Percentiles rank a stretch among this genome's conserved stretches.
Conservation (phyloP, 2,329 filamentous ascomycete genomes). For the Metarhizium brunneum region DNA sequence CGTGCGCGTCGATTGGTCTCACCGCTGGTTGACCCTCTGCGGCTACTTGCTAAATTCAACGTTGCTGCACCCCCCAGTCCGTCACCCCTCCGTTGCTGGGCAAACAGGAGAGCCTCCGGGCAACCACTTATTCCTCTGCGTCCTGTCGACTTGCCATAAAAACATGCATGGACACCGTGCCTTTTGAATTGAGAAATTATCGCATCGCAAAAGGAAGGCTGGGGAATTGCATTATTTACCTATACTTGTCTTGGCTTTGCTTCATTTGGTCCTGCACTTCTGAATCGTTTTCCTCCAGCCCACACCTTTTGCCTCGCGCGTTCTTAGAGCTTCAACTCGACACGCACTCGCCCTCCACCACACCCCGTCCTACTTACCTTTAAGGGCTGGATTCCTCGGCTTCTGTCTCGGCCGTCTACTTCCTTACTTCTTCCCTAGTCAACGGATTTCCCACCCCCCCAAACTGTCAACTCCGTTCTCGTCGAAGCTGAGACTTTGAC, state of each 20-base stretch:
- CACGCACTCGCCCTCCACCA: neutral
- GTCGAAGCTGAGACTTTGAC: neutral
- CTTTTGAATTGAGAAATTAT: neutral
- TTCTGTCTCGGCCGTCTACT: neutral
- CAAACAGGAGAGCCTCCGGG: slow-evolving; percentile 8
- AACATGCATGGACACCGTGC: neutral
- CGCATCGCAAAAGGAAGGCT: neutral
- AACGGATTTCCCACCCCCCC: neutral
- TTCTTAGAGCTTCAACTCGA: neutral
- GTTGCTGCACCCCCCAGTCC: too few relatives aligned
- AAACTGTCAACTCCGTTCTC: neutral
- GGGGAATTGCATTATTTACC: neutral
- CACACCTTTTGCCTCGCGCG: neutral
- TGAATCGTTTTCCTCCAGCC: too few relatives aligned
- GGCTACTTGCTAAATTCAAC: too few relatives aligned
- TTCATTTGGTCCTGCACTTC: too few relatives aligned
- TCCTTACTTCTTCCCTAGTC: neutral
- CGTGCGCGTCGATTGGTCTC: neutral
- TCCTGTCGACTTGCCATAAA: neutral
- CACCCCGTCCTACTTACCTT: neutral
- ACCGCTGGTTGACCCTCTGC: too few relatives aligned
- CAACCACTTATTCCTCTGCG: neutral
- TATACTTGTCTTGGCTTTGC: neutral
- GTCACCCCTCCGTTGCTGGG: slow-evolving; percentile 14
- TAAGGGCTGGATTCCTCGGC: neutral